Evolutionary conservation across 129 eudicot genomes (phyloP), one percentile per base, ranked within the genome.

Genomic region (Ambrosia trifida): DNA sequence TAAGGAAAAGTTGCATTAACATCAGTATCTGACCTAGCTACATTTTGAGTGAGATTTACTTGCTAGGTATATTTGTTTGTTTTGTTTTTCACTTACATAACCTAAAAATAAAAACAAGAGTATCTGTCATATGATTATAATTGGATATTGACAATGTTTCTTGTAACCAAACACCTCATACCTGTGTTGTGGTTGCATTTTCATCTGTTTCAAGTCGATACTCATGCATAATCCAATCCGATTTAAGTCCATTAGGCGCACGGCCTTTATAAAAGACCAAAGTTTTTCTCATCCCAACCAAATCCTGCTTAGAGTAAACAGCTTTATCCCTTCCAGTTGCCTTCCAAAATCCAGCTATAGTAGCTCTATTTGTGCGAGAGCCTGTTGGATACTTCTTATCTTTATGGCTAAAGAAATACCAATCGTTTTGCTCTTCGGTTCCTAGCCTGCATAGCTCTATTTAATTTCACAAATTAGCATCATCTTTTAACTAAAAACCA

Each of bases 261-360:
- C 98, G 82, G 3, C 98, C 98, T 80, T 86, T 89, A 52, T 92
- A 92, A 56, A 84, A 92, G 11, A 91, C 97, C 72, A 91, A 83
- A 1, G 97, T 91, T 76, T 91, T 91, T 75, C 97, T 86, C 97
- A 91, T 91, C 10, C 97, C 97, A 68, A 91, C 83, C 67, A 91
- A 78, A n/a, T 91, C 94, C 24, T 82, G 91, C 82, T 89, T 92
- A 2, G 91, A 83, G 76, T 89, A 86, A 52, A 92, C 83, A 17
- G 98, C 91, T 75, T 92, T 92, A 74, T 92, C 98, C n/a, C 98
- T 85, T n/a, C 98, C 98, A 1, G 98, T 92, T 61, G 98, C 98
- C 56, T 92, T 92, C 98, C 98, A 92, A 66, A 92, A 92, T 64
- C 98, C 98, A 2, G 91, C 96, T 61, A 91, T 73, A 10, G 98